Evolutionary conservation across 2,329 filamentous ascomycete species (phyloP), one percentile per base, ranked within the genome.

Genomic region (Trichoderma hamatum): DNA sequence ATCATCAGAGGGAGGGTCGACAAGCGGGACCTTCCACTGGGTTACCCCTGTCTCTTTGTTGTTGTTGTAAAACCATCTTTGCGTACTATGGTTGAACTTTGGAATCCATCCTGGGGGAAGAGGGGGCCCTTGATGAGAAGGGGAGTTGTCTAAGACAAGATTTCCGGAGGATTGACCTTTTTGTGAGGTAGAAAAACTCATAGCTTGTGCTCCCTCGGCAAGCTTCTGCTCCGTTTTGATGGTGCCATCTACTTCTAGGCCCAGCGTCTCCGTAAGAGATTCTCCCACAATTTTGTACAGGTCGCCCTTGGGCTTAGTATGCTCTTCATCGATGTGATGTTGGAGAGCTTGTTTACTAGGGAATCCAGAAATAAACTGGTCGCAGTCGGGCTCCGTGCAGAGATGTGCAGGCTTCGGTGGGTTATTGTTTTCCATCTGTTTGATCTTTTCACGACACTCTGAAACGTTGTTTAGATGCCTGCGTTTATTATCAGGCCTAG

Each of bases 321-420:
- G 88, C 74, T 89, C 87, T 68, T 89, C 85, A n/a, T 86, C 80
- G 10, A 83, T 77, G 73, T 90, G 88, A 13, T 78, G 75, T 66
- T 84, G 82, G 60, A 84, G 80, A 14, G 83, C 83, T 72, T 89
- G 85, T 71, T 89, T 85, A 7, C 79, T 86, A 2, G 82, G 74
- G 72, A 89, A 90, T 0, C 83, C 84, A 14, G 80, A 78, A 2
- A 74, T 75, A 10, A 83, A 82, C 71, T 81, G 80, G 32, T 88
- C 86, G 72, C 88, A 90, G 39, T 84, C 83, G 2, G 79, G 72
- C 61, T 89, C 86, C 24, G 83, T 79, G 76, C 88, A 90, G 28
- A 80, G 72, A 64, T 85, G 82, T 3, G 82, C 74, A 1, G 84
- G 80, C 73, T 82, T 84, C 30, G 80, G 72, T 1, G 80, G 76